phyloP scores from a whole-genome alignment of 2,329 filamentous ascomycete genomes.

The Parascedosporium putredinis region DNA sequence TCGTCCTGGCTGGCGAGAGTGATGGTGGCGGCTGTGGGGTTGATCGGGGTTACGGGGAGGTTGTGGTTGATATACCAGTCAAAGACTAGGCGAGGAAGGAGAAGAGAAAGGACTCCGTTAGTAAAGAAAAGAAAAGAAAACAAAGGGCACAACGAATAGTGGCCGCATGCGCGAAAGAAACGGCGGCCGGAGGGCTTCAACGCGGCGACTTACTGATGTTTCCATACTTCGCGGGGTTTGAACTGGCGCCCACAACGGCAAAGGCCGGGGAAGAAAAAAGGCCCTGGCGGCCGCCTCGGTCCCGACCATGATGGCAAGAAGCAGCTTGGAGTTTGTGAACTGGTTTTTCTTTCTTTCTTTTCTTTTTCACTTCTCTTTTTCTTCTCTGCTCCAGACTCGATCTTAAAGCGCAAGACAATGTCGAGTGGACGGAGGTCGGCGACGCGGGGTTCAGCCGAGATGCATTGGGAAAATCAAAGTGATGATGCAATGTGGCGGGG shows the following conservation, averaged over 20 bases:
- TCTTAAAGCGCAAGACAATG: too few species aligned
- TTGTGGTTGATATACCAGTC: constrained; percentile 74
- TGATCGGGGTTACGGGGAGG: constrained; percentile 73
- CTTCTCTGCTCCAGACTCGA: too few species aligned
- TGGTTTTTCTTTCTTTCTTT: too few species aligned
- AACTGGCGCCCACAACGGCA: constrained; percentile 83
- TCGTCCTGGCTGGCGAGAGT: constrained; percentile 36
- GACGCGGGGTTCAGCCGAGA: too few species aligned
- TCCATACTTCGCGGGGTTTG: constrained; percentile 75
- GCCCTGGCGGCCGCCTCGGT: constrained; percentile 62
- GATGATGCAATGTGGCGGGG: not conserved
- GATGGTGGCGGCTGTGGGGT: constrained; percentile 60
- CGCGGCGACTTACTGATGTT: constrained; percentile 58
- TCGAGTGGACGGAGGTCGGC: too few species aligned
- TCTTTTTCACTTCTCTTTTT: not conserved
- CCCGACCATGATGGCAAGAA: constrained; percentile 15
- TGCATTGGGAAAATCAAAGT: too few species aligned
- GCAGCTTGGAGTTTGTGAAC: not conserved
- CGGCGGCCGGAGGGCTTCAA: not conserved
- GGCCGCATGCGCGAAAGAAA: constrained; percentile 1
- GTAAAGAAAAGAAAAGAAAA: not conserved
- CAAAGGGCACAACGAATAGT: not conserved
- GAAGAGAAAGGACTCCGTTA: constrained; percentile 5
- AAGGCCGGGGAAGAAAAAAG: constrained; percentile 75
- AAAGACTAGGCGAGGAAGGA: constrained; percentile 50